These are phyloP conservation scores for Trypanosoma brucei DNA, from an alignment of 208 protist species.

Conservation along the genomic window DNA sequence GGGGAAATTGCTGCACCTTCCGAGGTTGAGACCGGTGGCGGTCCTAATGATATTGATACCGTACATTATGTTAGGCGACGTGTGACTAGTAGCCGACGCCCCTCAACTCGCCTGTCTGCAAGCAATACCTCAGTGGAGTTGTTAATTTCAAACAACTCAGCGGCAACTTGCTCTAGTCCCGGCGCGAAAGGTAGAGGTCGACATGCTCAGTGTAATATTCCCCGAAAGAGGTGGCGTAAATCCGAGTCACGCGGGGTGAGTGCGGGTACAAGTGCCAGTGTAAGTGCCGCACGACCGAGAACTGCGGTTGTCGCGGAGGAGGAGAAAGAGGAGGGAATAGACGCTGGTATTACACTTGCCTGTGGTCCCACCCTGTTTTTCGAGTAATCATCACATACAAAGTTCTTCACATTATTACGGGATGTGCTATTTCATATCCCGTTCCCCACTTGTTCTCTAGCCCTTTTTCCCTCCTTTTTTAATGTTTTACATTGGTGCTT, in stretches of 20 bases:
- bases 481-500: background rate
- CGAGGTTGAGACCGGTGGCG: no score
- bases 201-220: no score
- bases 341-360: constrained; percentile 47
- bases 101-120: no score
- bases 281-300: constrained; percentile 10
- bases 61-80: no score
- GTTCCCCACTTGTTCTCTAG: constrained; percentile 7
- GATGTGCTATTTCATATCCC: constrained; percentile 3
- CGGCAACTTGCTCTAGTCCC: no score
- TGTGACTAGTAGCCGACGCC: no score
- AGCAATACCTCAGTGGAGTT: no score
- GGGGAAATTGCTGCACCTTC: no score
- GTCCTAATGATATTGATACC: no score
- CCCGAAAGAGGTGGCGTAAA: no score
- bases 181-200: no score
- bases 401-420: background rate
- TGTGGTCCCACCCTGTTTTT: constrained; percentile 70
- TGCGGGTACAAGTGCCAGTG: background rate
- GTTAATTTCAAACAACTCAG: no score
- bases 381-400: constrained; percentile 18
- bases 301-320: constrained; percentile 1
- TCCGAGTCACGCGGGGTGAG: background rate
- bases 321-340: constrained; percentile 28
- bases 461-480: background rate